A percentile compares a stretch with the other conserved stretches of the same genome.
Evolutionary conservation across 2,329 filamentous ascomycete genomes (phyloP).

Genomic region (Pseudocercospora vitis): DNA sequence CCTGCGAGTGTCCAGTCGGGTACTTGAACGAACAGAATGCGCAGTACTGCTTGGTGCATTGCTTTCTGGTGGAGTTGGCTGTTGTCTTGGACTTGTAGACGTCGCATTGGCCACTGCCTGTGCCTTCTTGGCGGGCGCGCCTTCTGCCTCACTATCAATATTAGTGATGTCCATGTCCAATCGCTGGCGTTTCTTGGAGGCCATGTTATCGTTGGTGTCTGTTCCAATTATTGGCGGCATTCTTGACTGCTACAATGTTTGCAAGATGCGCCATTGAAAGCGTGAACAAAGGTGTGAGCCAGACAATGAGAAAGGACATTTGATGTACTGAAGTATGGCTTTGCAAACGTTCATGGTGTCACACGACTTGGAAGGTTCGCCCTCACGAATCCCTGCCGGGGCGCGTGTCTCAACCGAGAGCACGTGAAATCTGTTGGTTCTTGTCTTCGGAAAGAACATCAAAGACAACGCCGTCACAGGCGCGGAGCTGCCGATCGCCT

Average conservation of each 20-base stretch:
- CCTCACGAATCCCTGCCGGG: neutral
- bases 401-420: neutral
- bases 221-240: neutral
- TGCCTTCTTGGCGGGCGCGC: neutral
- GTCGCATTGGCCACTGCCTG: constrained; percentile 3
- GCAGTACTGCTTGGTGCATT: constrained; percentile 14
- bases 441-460: too few species aligned
- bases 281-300: neutral
- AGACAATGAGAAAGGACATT: neutral
- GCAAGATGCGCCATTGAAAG: too few species aligned
- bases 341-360: too few species aligned
- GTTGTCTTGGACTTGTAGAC: neutral
- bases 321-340: too few species aligned
- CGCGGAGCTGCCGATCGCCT: too few species aligned
- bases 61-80: constrained; percentile 6
- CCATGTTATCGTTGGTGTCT: neutral
- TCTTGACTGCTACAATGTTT: neutral
- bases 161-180: constrained; percentile 28
- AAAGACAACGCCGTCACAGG: too few species aligned
- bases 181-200: constrained; percentile 25
- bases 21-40: constrained; percentile 9
- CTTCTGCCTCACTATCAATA: constrained; percentile 19
- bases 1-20: too few species aligned
- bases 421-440: too few species aligned
- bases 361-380: neutral